Evolutionary conservation across 2,329 filamentous ascomycete species (phyloP).

Genomic region (Ophiostoma populinum): DNA sequence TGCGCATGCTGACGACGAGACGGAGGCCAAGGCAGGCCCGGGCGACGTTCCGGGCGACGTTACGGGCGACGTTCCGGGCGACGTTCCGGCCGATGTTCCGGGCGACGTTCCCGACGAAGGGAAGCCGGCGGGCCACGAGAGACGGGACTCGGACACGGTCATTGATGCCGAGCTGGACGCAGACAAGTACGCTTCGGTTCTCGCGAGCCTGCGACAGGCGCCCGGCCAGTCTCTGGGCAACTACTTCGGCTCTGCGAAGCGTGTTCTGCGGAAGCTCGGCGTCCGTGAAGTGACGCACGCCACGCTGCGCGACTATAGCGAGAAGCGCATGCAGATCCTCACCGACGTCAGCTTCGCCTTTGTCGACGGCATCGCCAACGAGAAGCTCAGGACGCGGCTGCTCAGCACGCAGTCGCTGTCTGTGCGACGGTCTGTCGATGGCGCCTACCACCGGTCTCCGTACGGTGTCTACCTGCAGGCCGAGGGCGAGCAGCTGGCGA

Average conservation of each 20-base stretch:
- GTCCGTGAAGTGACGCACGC: constrained; percentile 33
- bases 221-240: constrained; percentile 23
- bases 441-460: constrained; percentile 27
- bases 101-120: neutral
- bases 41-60: neutral
- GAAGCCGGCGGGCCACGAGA: neutral
- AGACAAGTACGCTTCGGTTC: constrained; percentile 7
- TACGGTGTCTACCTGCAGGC: constrained; percentile 34
- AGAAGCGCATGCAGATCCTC: constrained; percentile 29
- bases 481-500: constrained; percentile 37
- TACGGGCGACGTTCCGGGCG: no score
- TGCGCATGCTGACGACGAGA: neutral
- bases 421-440: constrained; percentile 15
- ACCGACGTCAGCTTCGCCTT: constrained; percentile 36
- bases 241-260: constrained; percentile 32
- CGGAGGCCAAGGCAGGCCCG: neutral
- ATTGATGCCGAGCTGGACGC: constrained; percentile 5
- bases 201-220: constrained; percentile 22
- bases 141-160: constrained; percentile 5
- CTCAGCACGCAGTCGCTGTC: constrained; percentile 29
- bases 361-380: constrained; percentile 33
- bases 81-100: no score
- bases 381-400: constrained; percentile 27
- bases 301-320: constrained; percentile 25
- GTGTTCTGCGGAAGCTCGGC: constrained; percentile 28